Percentiles rank a stretch among this genome's conserved stretches.
phyloP scores from a whole-genome alignment of 2,329 filamentous ascomycete species.

The Acephala macrosclerotiorum region DNA sequence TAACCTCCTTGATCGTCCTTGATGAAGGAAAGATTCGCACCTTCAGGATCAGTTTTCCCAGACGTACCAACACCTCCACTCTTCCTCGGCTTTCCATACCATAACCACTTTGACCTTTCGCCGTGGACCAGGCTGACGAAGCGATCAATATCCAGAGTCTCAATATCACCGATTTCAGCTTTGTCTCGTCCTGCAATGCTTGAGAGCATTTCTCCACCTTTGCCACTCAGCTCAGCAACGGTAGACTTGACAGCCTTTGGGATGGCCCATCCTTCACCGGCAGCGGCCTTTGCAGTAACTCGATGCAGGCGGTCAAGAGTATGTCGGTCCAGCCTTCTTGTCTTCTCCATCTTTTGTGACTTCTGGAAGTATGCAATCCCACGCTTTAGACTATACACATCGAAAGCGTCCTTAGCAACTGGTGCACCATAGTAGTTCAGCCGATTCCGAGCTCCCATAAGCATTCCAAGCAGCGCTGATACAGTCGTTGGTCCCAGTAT shows the following conservation, averaged over 20 bases:
- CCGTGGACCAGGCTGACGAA: conserved; percentile 82
- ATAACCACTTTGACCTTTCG: conserved; percentile 90
- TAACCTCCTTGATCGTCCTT: conserved; percentile 61
- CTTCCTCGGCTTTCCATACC: conserved; percentile 88
- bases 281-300: conserved; percentile 88
- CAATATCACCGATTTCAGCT: conserved; percentile 88
- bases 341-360: conserved; percentile 79
- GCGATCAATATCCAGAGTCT: conserved; percentile 87
- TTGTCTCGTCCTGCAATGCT: conserved; percentile 91
- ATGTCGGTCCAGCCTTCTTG: conserved; percentile 80
- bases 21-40: conserved; percentile 58
- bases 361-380: conserved; percentile 92
- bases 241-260: conserved; percentile 94
- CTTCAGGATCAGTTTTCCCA: conserved; percentile 55
- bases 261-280: conserved; percentile 90
- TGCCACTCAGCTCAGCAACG: conserved; percentile 90
- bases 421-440: conserved; percentile 85
- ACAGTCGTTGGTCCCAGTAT: conserved; percentile 93
- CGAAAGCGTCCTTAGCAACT: conserved; percentile 90
- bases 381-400: conserved; percentile 80
- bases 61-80: conserved; percentile 53
- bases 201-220: conserved; percentile 92
- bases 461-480: conserved; percentile 82
- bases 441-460: conserved; percentile 90
- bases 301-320: conserved; percentile 84